phyloP scores from a whole-genome alignment of 352 stramenopile species.

The Pythium pectinolyticum region DNA sequence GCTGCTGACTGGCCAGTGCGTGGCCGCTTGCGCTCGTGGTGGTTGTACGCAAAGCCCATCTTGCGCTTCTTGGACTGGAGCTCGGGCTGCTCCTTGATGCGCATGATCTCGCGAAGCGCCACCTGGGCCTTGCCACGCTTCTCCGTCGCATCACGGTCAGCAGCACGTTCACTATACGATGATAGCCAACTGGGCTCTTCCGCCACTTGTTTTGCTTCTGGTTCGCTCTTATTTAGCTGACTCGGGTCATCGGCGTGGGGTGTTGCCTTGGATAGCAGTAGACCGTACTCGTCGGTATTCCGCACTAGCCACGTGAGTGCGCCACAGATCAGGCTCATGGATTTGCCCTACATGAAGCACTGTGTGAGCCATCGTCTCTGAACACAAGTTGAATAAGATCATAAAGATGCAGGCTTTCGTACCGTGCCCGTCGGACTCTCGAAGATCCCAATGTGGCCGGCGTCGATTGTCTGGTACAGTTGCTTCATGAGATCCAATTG shows the following conservation, averaged over 20 bases:
- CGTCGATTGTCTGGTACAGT: conserved; percentile 82
- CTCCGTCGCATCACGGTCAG: conserved; percentile 41
- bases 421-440: conserved; percentile 91
- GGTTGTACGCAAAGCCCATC: conserved; percentile 57
- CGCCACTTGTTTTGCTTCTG: conserved; percentile 5
- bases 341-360: conserved; percentile 74
- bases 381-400: too few species aligned
- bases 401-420: too few species aligned
- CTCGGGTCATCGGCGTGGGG: not conserved
- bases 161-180: conserved; percentile 53
- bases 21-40: conserved; percentile 57
- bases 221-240: not conserved
- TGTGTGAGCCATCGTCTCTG: too few species aligned
- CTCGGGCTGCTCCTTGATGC: conserved; percentile 49
- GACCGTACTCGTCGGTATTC: conserved; percentile 76
- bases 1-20: too few species aligned
- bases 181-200: conserved; percentile 61
- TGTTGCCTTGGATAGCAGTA: conserved; percentile 34
- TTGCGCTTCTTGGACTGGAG: conserved; percentile 67
- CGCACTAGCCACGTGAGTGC: conserved; percentile 80
- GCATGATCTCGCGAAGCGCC: conserved; percentile 57
- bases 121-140: conserved; percentile 45
- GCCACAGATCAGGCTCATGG: conserved; percentile 90
- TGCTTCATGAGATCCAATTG: conserved; percentile 88
- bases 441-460: conserved; percentile 87